Conservation (phyloP, 192 early-diverging fungal species). For the Coemansia sp. region DNA sequence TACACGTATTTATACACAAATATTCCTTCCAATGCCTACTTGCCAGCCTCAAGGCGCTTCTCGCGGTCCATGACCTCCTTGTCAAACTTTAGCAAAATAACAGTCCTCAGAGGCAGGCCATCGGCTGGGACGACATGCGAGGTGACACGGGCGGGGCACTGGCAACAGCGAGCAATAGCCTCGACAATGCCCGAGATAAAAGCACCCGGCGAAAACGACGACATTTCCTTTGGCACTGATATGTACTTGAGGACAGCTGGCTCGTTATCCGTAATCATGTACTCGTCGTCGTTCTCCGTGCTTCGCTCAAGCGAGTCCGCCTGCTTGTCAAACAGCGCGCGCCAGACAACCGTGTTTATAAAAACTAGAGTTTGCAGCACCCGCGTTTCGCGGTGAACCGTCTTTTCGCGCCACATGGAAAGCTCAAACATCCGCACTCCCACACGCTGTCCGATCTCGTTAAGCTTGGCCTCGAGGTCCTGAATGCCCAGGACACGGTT, state of each 20-base stretch:
- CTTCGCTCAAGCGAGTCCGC: conserved; percentile 96
- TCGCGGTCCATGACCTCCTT: conserved; percentile 75
- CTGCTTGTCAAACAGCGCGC: conserved; percentile 90
- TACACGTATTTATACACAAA: not conserved
- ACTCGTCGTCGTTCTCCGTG: conserved; percentile 97
- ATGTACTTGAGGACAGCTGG: conserved; percentile 88
- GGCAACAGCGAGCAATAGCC: conserved; percentile 85
- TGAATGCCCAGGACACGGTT: conserved; percentile 92
- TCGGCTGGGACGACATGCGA: conserved; percentile 91
- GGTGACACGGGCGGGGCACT: conserved; percentile 77
- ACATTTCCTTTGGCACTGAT: conserved; percentile 90
- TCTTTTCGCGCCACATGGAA: conserved; percentile 88
- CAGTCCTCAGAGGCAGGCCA: conserved; percentile 84
- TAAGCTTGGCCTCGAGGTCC: conserved; percentile 91
- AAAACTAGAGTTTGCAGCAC: conserved; percentile 90
- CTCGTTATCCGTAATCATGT: conserved; percentile 99
- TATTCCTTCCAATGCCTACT: conserved; percentile 6
- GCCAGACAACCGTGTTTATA: conserved; percentile 95
- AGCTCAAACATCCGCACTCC: conserved; percentile 88
- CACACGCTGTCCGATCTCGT: conserved; percentile 92
- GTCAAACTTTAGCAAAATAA: conserved; percentile 96
- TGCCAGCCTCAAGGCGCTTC: conserved; percentile 63
- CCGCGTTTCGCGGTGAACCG: conserved; percentile 82
- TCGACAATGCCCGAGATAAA: conserved; percentile 97
- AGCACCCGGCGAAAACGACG: conserved; percentile 89